A percentile compares a stretch with the other conserved stretches of the same genome.
Conservation (phyloP, 345 rosid genomes). For the Gossypium rotundifolium region DNA sequence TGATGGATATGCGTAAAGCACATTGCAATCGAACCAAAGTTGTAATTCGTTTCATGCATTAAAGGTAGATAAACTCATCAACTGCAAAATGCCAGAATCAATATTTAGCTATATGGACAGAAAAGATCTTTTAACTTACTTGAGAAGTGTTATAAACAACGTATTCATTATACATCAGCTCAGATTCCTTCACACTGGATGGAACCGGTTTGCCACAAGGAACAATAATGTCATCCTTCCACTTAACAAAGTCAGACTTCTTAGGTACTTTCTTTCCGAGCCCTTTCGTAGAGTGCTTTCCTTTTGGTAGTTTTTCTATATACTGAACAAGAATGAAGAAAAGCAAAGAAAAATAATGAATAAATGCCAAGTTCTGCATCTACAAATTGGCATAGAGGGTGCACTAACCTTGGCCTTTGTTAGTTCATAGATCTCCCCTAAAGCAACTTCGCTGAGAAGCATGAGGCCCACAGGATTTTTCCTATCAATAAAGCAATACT, state of each 20-base stretch:
- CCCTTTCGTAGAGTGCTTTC: conserved; percentile 95
- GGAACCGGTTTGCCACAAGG: conserved; percentile 93
- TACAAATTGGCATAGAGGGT: neutral
- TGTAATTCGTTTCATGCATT: neutral
- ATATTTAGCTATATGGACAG: neutral
- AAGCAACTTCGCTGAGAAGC: conserved; percentile 91
- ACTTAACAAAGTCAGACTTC: conserved; percentile 66
- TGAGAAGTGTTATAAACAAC: conserved; percentile 81
- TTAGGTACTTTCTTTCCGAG: conserved; percentile 79
- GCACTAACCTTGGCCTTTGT: conserved; percentile 66
- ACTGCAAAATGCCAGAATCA: neutral
- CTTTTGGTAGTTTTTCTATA: conserved; percentile 82
- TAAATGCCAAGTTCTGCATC: neutral
- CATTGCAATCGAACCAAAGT: neutral
- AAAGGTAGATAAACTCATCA: neutral
- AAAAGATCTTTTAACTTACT: conserved; percentile 36
- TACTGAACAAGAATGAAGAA: conserved; percentile 32
- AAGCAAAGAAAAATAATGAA: neutral
- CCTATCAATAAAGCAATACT: conserved; percentile 78
- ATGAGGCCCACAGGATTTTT: conserved; percentile 79
- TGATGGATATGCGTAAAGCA: neutral
- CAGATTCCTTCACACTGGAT: conserved; percentile 64
- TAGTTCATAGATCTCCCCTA: conserved; percentile 76
- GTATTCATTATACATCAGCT: conserved; percentile 92
- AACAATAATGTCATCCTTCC: conserved; percentile 77